Base-by-base conservation (phyloP, 2,329 filamentous ascomycete species). In the Tricladium varicosporioides region DNA sequence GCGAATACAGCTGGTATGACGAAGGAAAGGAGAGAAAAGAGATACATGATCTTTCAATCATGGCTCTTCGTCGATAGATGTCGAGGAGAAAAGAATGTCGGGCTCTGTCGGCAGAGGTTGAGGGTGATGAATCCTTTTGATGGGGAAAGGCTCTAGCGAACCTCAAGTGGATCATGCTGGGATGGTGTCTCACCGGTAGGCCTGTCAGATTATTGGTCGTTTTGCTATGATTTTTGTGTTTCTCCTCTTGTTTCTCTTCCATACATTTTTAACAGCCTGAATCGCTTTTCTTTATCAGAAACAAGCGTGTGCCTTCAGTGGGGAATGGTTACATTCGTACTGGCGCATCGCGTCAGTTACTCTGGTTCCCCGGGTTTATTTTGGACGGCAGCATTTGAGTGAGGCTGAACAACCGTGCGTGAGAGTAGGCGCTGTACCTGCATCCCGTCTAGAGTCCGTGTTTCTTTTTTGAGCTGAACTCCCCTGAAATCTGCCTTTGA, bases 11-110 rank as follows among this genome's bases (percentile, higher is more conserved):
- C 36, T 33, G 61, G 49, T 36, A 64, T 32, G 48, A 69, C 45
- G 48, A 58, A 56, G 55, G 51, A 57, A 49, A 66, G 48, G 50
- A 65, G 46, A 51, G 63, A 49, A 46, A 58, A 53, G 55, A 59
- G 54, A 65, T 57, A 50, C 68, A 70, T 70, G 58, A 58, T 65
- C 58, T 51, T 59, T 60, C 57, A 64, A 59, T 65, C 67, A 69
- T 69, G 59, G 60, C 65, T 65, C 45, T 56, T 31, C 53, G 44
- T 48, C 54, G 36, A 40, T 36, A 32, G 56, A 54, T n/a, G 51
- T 49, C 40, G 48, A 54, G 54, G 56, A 61, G 43, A 56, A 40
- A 43, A 51, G 18, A 46, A 43, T 15, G 16, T 13, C 36, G 48
- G 36, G 36, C 36, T 40, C 36, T 10, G 36, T 40, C 11, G 36